phyloP scores from a whole-genome alignment of 1,139 yeast species.

The Nakaseomyces kungkrabaensis region DNA sequence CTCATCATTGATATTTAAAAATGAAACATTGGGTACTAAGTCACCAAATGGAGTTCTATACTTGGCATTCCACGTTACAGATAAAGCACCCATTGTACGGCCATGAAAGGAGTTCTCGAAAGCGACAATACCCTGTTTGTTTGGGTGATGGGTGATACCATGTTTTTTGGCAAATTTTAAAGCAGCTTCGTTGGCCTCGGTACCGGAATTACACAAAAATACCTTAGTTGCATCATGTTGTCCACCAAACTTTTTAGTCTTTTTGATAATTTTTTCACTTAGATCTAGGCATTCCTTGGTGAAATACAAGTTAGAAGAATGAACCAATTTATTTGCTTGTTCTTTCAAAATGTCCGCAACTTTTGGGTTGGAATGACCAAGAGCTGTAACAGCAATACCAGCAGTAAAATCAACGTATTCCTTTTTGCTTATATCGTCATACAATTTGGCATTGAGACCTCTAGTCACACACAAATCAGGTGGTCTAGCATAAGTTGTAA shows the following conservation, averaged over 20 bases:
- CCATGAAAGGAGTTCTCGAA: constrained; percentile 91
- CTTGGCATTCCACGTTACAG: constrained; percentile 86
- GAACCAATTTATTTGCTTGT: constrained; percentile 67
- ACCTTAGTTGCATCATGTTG: constrained; percentile 73
- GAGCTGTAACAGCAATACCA: constrained; percentile 92
- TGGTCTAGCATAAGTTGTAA: constrained; percentile 30
- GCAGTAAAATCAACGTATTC: constrained; percentile 85
- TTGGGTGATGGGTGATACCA: constrained; percentile 47
- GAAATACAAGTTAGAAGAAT: constrained; percentile 76
- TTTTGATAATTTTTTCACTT: constrained; percentile 57
- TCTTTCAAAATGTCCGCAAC: constrained; percentile 59
- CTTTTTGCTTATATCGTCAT: constrained; percentile 57
- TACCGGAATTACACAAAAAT: constrained; percentile 87
- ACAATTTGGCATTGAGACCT: constrained; percentile 24
- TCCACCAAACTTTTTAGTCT: constrained; percentile 63
- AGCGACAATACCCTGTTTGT: constrained; percentile 70
- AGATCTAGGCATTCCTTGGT: constrained; percentile 78
- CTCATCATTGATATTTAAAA: constrained; percentile 24
- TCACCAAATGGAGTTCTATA: constrained; percentile 89
- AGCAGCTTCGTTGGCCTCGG: constrained; percentile 98
- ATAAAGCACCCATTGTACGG: constrained; percentile 83
- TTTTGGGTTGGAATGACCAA: constrained; percentile 78
- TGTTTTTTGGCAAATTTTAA: constrained; percentile 86
- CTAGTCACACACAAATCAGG: constrained; percentile 26
- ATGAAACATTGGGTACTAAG: constrained; percentile 70